Conservation (phyloP, 257 asterid species). For the Osmanthus fragrans region DNA sequence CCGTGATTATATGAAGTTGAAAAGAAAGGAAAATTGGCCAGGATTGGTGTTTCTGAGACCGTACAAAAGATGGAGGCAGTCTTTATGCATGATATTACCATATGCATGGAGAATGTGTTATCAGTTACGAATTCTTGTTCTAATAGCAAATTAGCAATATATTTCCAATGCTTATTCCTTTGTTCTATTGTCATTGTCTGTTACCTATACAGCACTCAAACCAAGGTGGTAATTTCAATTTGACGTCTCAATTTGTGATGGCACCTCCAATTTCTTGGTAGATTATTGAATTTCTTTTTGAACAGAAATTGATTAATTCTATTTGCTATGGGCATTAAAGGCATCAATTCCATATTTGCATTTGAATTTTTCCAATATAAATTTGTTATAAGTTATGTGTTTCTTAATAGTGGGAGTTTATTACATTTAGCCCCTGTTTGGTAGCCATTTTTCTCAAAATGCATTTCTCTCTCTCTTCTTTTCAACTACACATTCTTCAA, state of each 20-base stretch:
- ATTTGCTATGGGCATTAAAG: background rate
- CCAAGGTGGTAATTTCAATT: background rate
- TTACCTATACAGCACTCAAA: background rate
- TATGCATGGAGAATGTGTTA: background rate
- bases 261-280: background rate
- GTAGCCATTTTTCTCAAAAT: too few relatives aligned
- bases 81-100: background rate
- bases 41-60: constrained; percentile 4
- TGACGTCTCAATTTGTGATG: constrained; percentile 4
- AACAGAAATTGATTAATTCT: constrained; percentile 1
- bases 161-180: background rate
- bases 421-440: too few relatives aligned
- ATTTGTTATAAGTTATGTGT: constrained; percentile 1
- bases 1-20: constrained; percentile 4
- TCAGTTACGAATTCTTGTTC: background rate
- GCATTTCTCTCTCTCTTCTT: too few relatives aligned
- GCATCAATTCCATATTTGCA: background rate
- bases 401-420: background rate
- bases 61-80: background rate
- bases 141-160: background rate
- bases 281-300: constrained; percentile 5
- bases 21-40: background rate
- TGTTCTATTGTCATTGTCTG: background rate
- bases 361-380: background rate
- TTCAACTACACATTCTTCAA: too few relatives aligned